Base-by-base conservation (phyloP, 306 rosid genomes). In the Lathyrus aphaca region DNA sequence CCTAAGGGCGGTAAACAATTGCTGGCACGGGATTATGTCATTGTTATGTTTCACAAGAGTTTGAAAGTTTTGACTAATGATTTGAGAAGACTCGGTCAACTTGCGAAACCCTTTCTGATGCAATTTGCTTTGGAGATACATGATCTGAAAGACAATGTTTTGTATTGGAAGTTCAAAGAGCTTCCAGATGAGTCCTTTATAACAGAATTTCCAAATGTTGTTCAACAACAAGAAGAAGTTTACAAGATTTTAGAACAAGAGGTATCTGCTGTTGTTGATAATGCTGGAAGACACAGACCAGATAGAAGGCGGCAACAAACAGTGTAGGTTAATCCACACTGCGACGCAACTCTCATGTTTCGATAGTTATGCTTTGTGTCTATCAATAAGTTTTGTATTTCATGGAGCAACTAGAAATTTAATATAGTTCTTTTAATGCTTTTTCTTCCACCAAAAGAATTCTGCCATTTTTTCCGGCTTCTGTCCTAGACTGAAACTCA, bases 11-110 rank as follows among this genome's bases (percentile, higher is more conserved):
- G 79, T 3, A 3, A 9, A 25, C 78, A 63, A 65, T 38, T 16
- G 29, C 67, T 81, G 55, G 87, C 92, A 39, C 83, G 96, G 81
- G 85, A 88, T 72, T 79, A 69, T 63, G 71, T 67, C 23, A 78
- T 94, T 6, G 44, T 62, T 60, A 69, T 82, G 73, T 88, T 88
- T 61, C 62, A 79, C 82, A 80, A 74, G 82, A 87, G 71, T 77
- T 80, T 83, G 76, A 77, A 66, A 32, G 67, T 87, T 72, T 74
- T 58, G 37, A n/a, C 44, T 68, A 81, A 86, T 8, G 84, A 86
- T 39, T 21, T 82, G 61, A 82, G 72, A 81, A 59, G 4, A 14
- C 8, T 53, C 6, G 8, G 27, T 6, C 49, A 53, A n/a, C 80
- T 80, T 73, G 79, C 48, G 69, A 81, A 73, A 56, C 27, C 69